Evolutionary conservation across 2,329 filamentous ascomycete species (phyloP).

Genomic region (Rhynchosporium graminicola): DNA sequence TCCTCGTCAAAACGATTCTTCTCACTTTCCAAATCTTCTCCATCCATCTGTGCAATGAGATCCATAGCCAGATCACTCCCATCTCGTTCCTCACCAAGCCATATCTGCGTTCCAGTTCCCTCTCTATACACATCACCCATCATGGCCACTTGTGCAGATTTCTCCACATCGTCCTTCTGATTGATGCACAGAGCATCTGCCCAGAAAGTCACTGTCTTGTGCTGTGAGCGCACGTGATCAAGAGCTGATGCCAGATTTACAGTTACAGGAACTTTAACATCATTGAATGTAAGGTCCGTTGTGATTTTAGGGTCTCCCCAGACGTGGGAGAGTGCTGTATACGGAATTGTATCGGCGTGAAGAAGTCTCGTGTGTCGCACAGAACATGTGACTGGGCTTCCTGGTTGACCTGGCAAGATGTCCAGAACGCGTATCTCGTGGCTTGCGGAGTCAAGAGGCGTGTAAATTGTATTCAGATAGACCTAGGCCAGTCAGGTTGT

Average conservation of each 20-base stretch:
- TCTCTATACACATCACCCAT: constrained; percentile 21
- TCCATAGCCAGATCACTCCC: constrained; percentile 10
- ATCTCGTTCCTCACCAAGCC: constrained; percentile 17
- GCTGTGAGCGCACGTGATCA: neutral
- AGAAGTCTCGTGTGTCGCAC: neutral
- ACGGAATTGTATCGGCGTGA: neutral
- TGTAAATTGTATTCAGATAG: neutral
- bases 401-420: neutral
- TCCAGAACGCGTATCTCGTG: constrained; percentile 8
- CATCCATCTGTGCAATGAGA: constrained; percentile 3
- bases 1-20: constrained; percentile 6
- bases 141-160: constrained; percentile 14
- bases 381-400: neutral
- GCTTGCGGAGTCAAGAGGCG: neutral
- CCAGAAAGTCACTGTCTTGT: constrained; percentile 18
- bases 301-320: neutral
- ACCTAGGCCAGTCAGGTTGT: neutral
- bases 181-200: constrained; percentile 25
- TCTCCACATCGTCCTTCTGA: constrained; percentile 18
- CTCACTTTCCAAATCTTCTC: constrained; percentile 8
- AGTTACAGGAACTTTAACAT: neutral
- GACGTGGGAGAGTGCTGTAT: constrained; percentile 1
- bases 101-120: constrained; percentile 6
- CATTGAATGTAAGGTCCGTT: neutral
- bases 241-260: neutral